Evolutionary conservation across 2,329 filamentous ascomycete genomes (phyloP), one percentile per base, ranked within the genome.

Genomic region (Talaromyces sp.): DNA sequence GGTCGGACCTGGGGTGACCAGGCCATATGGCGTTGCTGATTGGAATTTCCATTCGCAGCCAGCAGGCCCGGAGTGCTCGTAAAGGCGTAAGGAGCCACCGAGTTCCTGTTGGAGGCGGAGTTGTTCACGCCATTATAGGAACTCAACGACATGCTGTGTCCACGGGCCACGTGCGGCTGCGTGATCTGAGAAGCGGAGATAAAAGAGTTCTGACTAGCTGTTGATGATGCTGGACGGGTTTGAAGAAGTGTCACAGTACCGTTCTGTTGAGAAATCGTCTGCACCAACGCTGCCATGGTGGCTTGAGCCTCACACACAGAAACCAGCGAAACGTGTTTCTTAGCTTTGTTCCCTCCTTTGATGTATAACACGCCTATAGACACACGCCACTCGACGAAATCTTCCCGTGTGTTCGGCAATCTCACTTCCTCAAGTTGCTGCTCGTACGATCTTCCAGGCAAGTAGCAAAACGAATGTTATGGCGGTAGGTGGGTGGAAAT

Each of bases 241-340:
- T 91, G 88, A 68, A 92, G 85, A 82, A 91, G 88, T 25, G 58
- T 60, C 67, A 86, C 81, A 65, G 88, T 86, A 74, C 81, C 81
- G 69, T 86, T 85, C 75, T 90, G 87, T 77, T 89, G 87, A 68
- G 89, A 84, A 71, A 89, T 89, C 62, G 87, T 85, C 78, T 93
- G 89, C 70, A 92, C 87, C 80, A 93, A 81, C 75, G 89, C 88
- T 80, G 89, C 89, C 89, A 94, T 93, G 73, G 72, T 87, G 80
- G 70, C 70, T 65, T 35, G 45, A 35, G 28, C 64, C 62, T 59
- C 21, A 22, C 43, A 15, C 22, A 21, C 22, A 56, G 19, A 56
- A 56, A n/a, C 51, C 33, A 43, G 37, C 25, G 22, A 41, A 8
- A 31, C 15, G 54, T 28, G 11, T 35, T 41, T 19, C 22, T 43